phyloP scores from a whole-genome alignment of 169 alveolate species.

The Cyclospora cayetanensis region DNA sequence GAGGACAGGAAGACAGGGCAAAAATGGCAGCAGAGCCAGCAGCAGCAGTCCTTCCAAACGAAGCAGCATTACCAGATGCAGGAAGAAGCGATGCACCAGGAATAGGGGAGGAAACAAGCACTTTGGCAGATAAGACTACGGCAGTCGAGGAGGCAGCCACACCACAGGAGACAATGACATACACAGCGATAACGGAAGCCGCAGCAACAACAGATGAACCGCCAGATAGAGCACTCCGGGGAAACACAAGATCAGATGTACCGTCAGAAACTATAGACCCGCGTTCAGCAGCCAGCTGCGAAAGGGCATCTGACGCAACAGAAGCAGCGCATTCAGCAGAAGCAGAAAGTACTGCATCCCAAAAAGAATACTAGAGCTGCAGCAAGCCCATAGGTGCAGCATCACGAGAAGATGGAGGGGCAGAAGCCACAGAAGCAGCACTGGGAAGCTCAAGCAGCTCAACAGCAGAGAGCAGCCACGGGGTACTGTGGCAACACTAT shows the following conservation, averaged over 20 bases:
- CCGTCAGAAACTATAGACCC: background rate
- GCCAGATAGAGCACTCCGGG: background rate
- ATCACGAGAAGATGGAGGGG: background rate
- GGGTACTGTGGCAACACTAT: too few relatives aligned
- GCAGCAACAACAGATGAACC: background rate
- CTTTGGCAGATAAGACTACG: background rate
- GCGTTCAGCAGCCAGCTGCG: background rate
- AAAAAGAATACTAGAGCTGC: too few relatives aligned
- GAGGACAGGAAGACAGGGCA: background rate
- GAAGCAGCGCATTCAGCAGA: background rate
- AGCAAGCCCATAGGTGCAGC: background rate
- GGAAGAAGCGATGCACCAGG: background rate
- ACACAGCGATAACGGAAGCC: background rate
- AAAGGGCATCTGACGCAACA: background rate
- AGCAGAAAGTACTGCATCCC: too few relatives aligned
- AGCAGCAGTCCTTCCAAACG: background rate
- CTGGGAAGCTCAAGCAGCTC: background rate
- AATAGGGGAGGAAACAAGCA: background rate
- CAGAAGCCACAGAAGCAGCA: background rate
- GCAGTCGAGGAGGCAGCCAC: background rate
- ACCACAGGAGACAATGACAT: background rate
- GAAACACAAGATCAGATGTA: too few relatives aligned
- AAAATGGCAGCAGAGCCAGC: background rate
- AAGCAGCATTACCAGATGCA: background rate
- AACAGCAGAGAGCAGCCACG: too few relatives aligned